These are phyloP conservation scores for Nevesoporus exiguus DNA, from an alignment of 768 basidiomycete species.

Conservation along the genomic window DNA sequence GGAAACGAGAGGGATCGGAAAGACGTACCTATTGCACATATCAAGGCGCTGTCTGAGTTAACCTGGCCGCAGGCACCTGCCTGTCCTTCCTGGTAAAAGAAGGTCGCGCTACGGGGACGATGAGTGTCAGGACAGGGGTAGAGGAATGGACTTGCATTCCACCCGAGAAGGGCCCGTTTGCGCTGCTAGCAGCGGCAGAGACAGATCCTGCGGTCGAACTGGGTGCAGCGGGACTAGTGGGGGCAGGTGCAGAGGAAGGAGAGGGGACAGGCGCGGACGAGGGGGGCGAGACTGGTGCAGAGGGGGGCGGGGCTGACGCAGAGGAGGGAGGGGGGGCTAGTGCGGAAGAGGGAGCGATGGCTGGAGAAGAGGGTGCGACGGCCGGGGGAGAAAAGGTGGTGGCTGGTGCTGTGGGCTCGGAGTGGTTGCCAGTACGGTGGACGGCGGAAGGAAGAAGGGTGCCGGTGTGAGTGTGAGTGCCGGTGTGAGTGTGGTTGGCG, in stretches of 20 bases:
- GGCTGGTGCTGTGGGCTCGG: not conserved
- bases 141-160: constrained; percentile 41
- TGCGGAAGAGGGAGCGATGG: not conserved
- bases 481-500: too few relatives aligned
- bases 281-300: too few relatives aligned
- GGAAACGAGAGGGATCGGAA: not conserved
- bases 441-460: not conserved
- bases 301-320: too few relatives aligned
- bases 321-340: too few relatives aligned
- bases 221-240: not conserved
- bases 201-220: not conserved
- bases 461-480: not conserved
- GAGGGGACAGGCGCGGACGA: too few relatives aligned
- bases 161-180: constrained; percentile 26
- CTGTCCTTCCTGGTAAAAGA: constrained; percentile 65
- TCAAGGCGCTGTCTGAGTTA: constrained; percentile 51
- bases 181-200: constrained; percentile 15
- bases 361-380: not conserved
- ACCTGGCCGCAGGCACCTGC: constrained; percentile 76
- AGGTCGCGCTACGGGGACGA: constrained; percentile 48
- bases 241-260: not conserved
- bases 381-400: too few relatives aligned
- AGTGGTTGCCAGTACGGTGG: not conserved
- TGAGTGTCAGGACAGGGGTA: not conserved
- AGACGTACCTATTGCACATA: constrained; percentile 62